Evolutionary conservation across 495 filamentous ascomycete species (phyloP).

Genomic region (Lepidopterella palustris): DNA sequence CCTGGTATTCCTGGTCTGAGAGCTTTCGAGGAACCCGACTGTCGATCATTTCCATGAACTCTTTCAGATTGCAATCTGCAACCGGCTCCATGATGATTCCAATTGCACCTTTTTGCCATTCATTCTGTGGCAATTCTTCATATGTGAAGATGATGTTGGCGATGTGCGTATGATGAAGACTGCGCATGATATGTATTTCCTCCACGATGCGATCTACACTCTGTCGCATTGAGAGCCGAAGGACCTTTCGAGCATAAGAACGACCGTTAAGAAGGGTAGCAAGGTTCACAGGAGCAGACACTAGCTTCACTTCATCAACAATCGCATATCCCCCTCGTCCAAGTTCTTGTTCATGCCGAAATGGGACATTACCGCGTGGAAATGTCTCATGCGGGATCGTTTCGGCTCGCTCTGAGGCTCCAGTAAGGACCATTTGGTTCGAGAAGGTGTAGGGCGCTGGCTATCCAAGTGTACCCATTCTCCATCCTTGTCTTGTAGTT

Average conservation of each 20-base stretch:
- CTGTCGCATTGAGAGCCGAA: neutral
- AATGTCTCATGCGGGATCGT: too few relatives aligned
- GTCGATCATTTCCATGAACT: neutral
- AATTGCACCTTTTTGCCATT: neutral
- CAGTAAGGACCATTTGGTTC: too few relatives aligned
- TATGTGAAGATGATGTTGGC: neutral
- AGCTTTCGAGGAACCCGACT: neutral
- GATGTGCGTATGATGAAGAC: neutral
- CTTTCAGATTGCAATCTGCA: neutral
- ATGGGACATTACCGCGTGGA: too few relatives aligned
- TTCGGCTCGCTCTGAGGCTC: too few relatives aligned
- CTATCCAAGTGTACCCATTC: too few relatives aligned
- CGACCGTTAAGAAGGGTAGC: neutral
- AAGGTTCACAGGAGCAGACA: neutral
- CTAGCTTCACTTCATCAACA: neutral
- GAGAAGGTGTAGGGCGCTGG: too few relatives aligned
- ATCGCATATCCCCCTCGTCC: neutral
- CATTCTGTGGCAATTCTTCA: neutral
- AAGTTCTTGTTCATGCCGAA: neutral
- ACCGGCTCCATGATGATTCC: neutral
- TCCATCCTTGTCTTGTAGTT: too few relatives aligned
- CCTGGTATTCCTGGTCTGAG: neutral
- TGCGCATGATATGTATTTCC: neutral
- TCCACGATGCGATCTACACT: neutral
- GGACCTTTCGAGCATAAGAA: neutral